Base-by-base conservation (phyloP, 2,329 filamentous ascomycete genomes). In the Kalaharituber pfeilii region DNA sequence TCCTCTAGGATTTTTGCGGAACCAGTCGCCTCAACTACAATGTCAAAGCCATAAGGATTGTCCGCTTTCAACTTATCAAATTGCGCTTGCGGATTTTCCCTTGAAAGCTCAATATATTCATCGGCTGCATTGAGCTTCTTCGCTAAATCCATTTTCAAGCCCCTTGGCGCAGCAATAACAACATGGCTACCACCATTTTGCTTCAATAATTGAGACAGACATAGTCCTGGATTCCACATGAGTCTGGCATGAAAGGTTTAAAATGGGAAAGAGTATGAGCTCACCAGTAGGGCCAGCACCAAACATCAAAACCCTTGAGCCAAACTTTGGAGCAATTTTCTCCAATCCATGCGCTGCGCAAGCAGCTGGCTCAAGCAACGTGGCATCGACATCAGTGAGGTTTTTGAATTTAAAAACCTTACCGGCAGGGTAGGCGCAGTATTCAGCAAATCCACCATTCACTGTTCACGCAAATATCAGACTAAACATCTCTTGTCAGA, bases 371-470 rank as follows among this genome's bases (percentile, higher is more conserved):
- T 84, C 81, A 49, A 84, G 73, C 11, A 84, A 74, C 25, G 80
- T 82, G 18, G 81, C 81, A 56, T 84, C 79, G n/a, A 81, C 72
- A 62, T 81, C 77, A 28, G 71, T 75, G 33, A 84, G 72, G 66
- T 82, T 80, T 59, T 80, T 67, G 65, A 82, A 76, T 65, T 77
- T 76, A 71, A 82, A 81, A 33, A 82, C 77, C 67, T 75, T 72
- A 44, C 72, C 71, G 27, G 72, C 73, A 62, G 70, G 73, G 61
- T 74, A 77, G 13, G 71, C 70, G 59, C 73, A 75, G 71, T 83
- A 86, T 67, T 85, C 80, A 51, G 81, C 82, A 62, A 85, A 85
- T 27, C 81, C 81, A 62, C 81, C 81, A 58, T 81, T 77, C 67
- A 83, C 72, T 65, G 65, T 66, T 36, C 68, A 58, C 66, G 28